phyloP scores from a whole-genome alignment of 1,284 basidiomycete genomes.

The Sutorius eximius region DNA sequence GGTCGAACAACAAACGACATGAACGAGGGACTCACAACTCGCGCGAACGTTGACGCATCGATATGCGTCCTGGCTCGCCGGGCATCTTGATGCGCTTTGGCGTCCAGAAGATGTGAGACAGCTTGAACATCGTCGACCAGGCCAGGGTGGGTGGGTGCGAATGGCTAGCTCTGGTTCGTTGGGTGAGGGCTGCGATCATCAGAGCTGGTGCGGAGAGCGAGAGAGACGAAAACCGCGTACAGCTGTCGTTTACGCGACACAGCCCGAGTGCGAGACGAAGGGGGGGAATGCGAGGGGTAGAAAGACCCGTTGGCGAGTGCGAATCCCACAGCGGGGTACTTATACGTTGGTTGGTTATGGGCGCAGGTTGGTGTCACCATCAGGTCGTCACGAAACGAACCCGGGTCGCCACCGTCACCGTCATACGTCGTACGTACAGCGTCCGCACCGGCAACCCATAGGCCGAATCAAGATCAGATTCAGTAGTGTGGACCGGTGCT shows the following conservation, averaged over 20 bases:
- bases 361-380: not conserved
- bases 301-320: not conserved
- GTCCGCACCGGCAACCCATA: constrained; percentile 7
- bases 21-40: constrained; percentile 22
- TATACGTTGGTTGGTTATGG: not conserved
- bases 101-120: constrained; percentile 35
- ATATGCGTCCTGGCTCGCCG: constrained; percentile 23
- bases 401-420: constrained; percentile 3
- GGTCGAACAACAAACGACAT: too few species aligned
- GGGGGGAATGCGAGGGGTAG: not conserved
- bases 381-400: constrained; percentile 4
- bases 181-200: not conserved
- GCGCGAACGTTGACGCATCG: constrained; percentile 26
- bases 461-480: too few species aligned
- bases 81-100: constrained; percentile 35
- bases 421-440: constrained; percentile 11
- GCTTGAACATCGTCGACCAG: constrained; percentile 24
- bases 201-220: not conserved
- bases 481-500: too few species aligned
- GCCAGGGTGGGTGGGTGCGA: not conserved
- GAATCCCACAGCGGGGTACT: not conserved
- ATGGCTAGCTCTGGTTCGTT: too few species aligned
- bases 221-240: not conserved
- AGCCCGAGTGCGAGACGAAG: not conserved
- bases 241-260: constrained; percentile 1